These are phyloP conservation scores for Loxodes magnus DNA, from an alignment of 73 alveolate genomes.

Conservation along the genomic window DNA sequence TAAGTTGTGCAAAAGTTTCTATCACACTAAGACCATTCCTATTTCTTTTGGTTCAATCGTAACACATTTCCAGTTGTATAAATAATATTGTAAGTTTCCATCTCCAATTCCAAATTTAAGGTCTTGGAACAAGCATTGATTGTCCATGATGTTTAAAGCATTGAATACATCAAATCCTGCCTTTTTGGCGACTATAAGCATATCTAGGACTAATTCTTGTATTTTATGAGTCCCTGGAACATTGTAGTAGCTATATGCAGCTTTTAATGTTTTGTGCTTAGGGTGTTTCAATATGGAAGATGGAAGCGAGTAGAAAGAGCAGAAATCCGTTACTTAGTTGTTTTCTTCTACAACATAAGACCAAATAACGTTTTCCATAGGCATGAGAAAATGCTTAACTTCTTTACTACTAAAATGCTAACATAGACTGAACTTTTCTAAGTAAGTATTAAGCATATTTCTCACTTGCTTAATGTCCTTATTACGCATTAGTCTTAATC, in stretches of 20 bases:
- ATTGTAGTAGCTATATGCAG: slow-evolving; percentile 49
- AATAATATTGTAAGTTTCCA: slow-evolving; percentile 59
- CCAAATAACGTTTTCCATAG: slow-evolving; percentile 59
- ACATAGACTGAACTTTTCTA: slow-evolving; percentile 33
- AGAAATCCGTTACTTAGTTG: slow-evolving; percentile 56
- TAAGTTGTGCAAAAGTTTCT: no score
- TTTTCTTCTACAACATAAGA: slow-evolving; percentile 66
- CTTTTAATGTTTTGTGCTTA: slow-evolving; percentile 35
- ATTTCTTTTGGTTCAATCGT: not conserved
- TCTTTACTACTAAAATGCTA: slow-evolving; percentile 39
- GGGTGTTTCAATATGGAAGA: slow-evolving; percentile 53
- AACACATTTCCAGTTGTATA: slow-evolving; percentile 39
- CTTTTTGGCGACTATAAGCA: slow-evolving; percentile 53
- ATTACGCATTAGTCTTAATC: slow-evolving; percentile 56
- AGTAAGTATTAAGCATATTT: slow-evolving; percentile 34
- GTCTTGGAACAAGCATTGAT: slow-evolving; percentile 40
- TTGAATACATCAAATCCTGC: slow-evolving; percentile 68
- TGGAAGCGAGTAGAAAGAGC: slow-evolving; percentile 58
- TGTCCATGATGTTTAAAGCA: slow-evolving; percentile 58
- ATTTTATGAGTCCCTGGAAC: slow-evolving; percentile 12
- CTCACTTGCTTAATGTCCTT: slow-evolving; percentile 55
- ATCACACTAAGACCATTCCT: no score
- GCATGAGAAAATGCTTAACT: slow-evolving; percentile 54
- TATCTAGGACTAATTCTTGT: slow-evolving; percentile 46
- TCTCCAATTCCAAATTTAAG: slow-evolving; percentile 53